Base-by-base conservation (phyloP, 208 protist genomes). In the Strigomonas culicis region DNA sequence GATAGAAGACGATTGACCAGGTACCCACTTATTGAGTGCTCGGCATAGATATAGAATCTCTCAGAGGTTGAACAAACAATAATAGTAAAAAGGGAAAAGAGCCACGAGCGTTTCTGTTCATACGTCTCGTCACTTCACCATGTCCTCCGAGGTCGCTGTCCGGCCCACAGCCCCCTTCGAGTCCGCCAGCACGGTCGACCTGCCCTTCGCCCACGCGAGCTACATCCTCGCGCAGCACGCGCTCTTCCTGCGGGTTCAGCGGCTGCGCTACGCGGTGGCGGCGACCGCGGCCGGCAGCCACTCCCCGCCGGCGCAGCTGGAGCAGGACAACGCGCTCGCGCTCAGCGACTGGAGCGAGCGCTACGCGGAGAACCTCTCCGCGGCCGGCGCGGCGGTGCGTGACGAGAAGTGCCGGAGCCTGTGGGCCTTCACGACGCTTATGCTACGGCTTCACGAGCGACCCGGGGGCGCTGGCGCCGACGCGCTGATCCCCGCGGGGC, bases 281-380 rank as follows among this genome's bases (percentile, higher is more conserved):
- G 4, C 41, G 0, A 15, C 53, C 53, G 55, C 70, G 7, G 36
- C 62, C 11, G 43, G 68, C 0, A 71, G 68, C 66, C 39, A 55
- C 21, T 68, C 65, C 11, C 66, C 67, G 34, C 36, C 31, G n/a
- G 27, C 41, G 2, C 7, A 50, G n/a, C 57, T 46, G 6, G 19
- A 51, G 24, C 15, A 57, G 24, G 56, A 58, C 2, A n/a, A 49
- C 36, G 15, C 34, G 4, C 2, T 31, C 47, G 22, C 61, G 57
- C 19, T 76, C 24, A 22, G 72, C 22, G 55, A 34, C 55, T 79
- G 77, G 80, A 80, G 69, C 0, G 77, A 86, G 50, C 27, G 74
- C 1, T 77, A 86, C 51, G 49, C 17, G 24, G 11, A 55, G 49
- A 27, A 27, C n/a, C 25, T 55, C 67, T 77, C 39, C 59, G 65